phyloP scores from a whole-genome alignment of 768 basidiomycete species.

The Sporobolomyces pararoseus region DNA sequence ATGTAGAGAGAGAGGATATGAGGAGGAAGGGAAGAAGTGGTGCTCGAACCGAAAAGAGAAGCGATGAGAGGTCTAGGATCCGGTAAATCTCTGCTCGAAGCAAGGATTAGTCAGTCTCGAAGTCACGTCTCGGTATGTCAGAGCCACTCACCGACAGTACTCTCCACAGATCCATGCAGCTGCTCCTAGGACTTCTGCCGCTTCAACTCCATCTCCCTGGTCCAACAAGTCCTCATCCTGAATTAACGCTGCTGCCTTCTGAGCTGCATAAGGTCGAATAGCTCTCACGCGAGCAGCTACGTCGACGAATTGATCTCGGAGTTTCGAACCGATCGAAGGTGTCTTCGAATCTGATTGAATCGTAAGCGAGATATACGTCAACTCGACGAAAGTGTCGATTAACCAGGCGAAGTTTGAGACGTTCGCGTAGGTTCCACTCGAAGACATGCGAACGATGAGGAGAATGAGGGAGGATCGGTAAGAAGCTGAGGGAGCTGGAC shows the following conservation, averaged over 20 bases:
- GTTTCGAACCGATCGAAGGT: constrained; percentile 60
- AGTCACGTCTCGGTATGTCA: background rate
- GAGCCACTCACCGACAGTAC: constrained; percentile 64
- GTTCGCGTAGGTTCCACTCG: constrained; percentile 76
- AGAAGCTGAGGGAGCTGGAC: constrained; percentile 63
- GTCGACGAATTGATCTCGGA: constrained; percentile 80
- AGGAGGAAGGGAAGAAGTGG: constrained; percentile 57
- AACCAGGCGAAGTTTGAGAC: constrained; percentile 97
- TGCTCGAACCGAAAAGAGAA: constrained; percentile 60
- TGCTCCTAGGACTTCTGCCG: constrained; percentile 82
- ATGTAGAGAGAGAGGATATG: constrained; percentile 74
- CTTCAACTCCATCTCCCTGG: constrained; percentile 21
- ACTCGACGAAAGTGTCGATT: constrained; percentile 85
- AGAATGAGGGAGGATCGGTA: constrained; percentile 81
- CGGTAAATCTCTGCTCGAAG: constrained; percentile 63
- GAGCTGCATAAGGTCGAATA: constrained; percentile 72
- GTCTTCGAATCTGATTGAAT: constrained; percentile 52
- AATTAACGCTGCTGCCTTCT: constrained; percentile 74
- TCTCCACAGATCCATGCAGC: constrained; percentile 97
- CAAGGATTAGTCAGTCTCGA: background rate
- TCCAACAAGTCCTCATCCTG: constrained; percentile 69
- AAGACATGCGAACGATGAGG: constrained; percentile 75
- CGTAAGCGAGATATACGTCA: constrained; percentile 70
- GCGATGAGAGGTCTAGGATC: constrained; percentile 71
- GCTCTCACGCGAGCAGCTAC: constrained; percentile 75